Base-by-base conservation (phyloP, 1,284 basidiomycete genomes). In the Thelephora terrestris region DNA sequence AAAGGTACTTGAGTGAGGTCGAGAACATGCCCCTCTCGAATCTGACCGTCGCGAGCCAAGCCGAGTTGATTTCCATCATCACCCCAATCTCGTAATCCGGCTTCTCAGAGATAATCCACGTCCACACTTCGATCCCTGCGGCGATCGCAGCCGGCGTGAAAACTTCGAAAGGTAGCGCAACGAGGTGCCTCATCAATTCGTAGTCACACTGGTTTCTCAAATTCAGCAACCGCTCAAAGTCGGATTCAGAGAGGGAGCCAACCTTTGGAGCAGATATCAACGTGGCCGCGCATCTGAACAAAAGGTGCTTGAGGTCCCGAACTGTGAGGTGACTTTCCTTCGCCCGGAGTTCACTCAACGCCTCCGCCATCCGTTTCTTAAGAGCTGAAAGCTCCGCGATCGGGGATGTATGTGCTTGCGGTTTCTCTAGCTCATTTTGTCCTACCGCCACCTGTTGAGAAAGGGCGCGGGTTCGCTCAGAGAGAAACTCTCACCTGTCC, bases 61-160 rank as follows among this genome's bases (percentile, higher is more conserved):
- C 87, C 7, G 85, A 78, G 25, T 91, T 71, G 48, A 99, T 79
- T 60, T 97, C 93, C 10, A 81, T 74, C 74, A 97, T 87, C 24
- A 98, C 66, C 6, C 75, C 76, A 66, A 87, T 73, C 61, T 86
- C 81, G 21, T 80, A 71, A 48, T 81, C 77, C 1, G 91, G 85
- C 48, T 90, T 81, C 60, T 94, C 89, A 16, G 90, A 82, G 45
- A 98, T 89, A 0, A 98, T 74, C 95, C 94, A 98, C 2, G 89
- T 91, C 96, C 96, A 99, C 4, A 91, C 86, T 62, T 97, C 92
- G 45, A 93, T 85, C 1, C 91, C 94, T 1, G 88, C 80, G 7
- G 86, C 77, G 50, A 98, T 79, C 1, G 93, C 80, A 4, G 87
- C 74, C 1, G 93, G 91, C 0, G 90, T 92, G 56, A 93, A 92